Base-by-base conservation (phyloP, 2,329 filamentous ascomycete species). In the Talaromyces piceae region DNA sequence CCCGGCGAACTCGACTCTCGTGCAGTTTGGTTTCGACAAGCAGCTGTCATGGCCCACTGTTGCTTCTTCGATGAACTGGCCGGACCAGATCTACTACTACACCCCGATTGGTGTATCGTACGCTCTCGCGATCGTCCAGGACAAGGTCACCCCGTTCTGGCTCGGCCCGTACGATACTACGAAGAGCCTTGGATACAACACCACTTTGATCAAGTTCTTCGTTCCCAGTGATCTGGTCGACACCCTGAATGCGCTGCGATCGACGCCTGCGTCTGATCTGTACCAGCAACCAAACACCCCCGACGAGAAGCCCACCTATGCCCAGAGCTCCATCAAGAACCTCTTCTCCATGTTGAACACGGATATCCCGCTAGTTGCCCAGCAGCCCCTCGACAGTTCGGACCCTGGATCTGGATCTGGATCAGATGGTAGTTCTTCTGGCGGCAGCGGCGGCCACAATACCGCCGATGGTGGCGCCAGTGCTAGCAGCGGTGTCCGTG, bases 11-110 rank as follows among this genome's bases (percentile, higher is more conserved):
- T 82, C 80, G 1, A 82, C 81, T 3, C 70, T 87, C 59, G 84
- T 95, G 59, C 89, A 95, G 65, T 78, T 97, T 56, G 93, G 87
- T 28, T 96, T 97, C 77, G 74, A 81, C 48, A 86, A 83, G 63
- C 79, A 81, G 1, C 78, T 95, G 59, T 91, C 94, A 72, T 98
- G 93, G 68, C 73, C 79, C 7, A 95, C 94, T 64, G 87, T 97
- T 25, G 83, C 86, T 9, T 75, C 74, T 20, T 82, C 86, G 56
- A 76, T 82, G 12, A 77, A 84, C 57, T 87, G 90, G 16, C 86
- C 88, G 4, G 82, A 82, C 33, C 91, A 97, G 69, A 88, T 98
- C 62, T 95, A 96, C 73, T 72, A 80, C 49, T 87, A 81, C 57
- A 74, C 96, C 3, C 90, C 90, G 0, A 60, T 75, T 48, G 88